Evolutionary conservation across 2,329 filamentous ascomycete species (phyloP).

Genomic region (Emmonsia crescens): DNA sequence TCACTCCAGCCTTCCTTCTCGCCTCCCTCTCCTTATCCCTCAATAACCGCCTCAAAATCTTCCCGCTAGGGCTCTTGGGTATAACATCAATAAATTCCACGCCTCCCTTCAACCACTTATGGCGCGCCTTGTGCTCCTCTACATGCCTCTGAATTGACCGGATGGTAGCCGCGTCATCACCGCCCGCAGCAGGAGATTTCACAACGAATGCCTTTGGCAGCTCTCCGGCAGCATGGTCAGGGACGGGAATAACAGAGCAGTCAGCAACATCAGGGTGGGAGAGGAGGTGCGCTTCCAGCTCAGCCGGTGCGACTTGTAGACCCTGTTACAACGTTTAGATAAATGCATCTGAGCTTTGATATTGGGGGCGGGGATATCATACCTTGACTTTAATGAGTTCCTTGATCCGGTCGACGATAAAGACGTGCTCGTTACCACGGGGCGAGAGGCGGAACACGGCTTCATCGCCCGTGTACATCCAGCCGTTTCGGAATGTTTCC

Average conservation of each 20-base stretch:
- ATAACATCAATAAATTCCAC: conserved; percentile 47
- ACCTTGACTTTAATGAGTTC: conserved; percentile 71
- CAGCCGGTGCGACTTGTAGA: conserved; percentile 71
- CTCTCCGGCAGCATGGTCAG: conserved; percentile 51
- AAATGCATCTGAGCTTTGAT: background rate
- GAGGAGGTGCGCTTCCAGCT: conserved; percentile 70
- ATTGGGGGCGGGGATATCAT: conserved; percentile 14
- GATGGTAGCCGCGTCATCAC: conserved; percentile 42
- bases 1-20: conserved; percentile 53
- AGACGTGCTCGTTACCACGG: conserved; percentile 65
- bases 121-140: conserved; percentile 49
- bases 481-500: conserved; percentile 71
- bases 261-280: conserved; percentile 65
- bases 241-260: conserved; percentile 66
- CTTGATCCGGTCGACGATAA: conserved; percentile 74
- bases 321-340: conserved; percentile 41
- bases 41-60: conserved; percentile 53
- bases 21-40: conserved; percentile 63
- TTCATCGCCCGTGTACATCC: conserved; percentile 80
- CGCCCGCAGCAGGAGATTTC: conserved; percentile 42
- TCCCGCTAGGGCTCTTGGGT: conserved; percentile 52
- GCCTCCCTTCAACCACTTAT: conserved; percentile 53
- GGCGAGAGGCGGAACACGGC: conserved; percentile 56
- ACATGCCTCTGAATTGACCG: conserved; percentile 48
- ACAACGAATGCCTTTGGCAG: conserved; percentile 55